Evolutionary conservation across 2,329 filamentous ascomycete species (phyloP).

Genomic region (Arthroderma uncinatum): DNA sequence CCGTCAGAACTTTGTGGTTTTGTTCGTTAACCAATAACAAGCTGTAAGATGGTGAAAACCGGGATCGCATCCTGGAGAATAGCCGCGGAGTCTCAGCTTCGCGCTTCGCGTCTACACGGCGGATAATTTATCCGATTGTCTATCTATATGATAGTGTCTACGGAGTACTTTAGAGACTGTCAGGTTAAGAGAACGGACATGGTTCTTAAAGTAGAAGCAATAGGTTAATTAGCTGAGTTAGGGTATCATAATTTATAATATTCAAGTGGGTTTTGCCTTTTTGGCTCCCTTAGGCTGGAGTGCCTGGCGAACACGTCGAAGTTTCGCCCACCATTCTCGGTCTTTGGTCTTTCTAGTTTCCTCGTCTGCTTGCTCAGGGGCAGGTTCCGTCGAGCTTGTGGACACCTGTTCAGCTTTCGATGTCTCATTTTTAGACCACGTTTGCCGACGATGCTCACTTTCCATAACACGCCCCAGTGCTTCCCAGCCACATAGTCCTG

Average conservation of each 20-base stretch:
- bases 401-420: slow-evolving; percentile 22
- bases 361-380: slow-evolving; percentile 21
- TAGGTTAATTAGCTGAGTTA: background rate
- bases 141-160: background rate
- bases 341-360: slow-evolving; percentile 49
- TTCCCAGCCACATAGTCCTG: slow-evolving; percentile 36
- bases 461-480: slow-evolving; percentile 33
- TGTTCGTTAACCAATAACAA: background rate
- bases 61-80: background rate
- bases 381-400: slow-evolving; percentile 16
- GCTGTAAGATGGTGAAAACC: background rate
- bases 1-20: background rate
- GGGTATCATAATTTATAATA: background rate
- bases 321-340: slow-evolving; percentile 60
- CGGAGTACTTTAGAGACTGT: background rate
- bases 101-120: background rate
- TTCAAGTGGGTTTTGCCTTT: background rate
- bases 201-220: background rate
- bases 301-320: slow-evolving; percentile 59
- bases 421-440: slow-evolving; percentile 20
- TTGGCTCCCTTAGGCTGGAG: slow-evolving; percentile 51
- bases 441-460: slow-evolving; percentile 28
- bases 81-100: background rate
- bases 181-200: background rate
- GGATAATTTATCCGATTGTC: background rate